Evolutionary conservation across 2,329 filamentous ascomycete genomes (phyloP), one percentile per base, ranked within the genome.

Genomic region (Colletotrichum godetiae): DNA sequence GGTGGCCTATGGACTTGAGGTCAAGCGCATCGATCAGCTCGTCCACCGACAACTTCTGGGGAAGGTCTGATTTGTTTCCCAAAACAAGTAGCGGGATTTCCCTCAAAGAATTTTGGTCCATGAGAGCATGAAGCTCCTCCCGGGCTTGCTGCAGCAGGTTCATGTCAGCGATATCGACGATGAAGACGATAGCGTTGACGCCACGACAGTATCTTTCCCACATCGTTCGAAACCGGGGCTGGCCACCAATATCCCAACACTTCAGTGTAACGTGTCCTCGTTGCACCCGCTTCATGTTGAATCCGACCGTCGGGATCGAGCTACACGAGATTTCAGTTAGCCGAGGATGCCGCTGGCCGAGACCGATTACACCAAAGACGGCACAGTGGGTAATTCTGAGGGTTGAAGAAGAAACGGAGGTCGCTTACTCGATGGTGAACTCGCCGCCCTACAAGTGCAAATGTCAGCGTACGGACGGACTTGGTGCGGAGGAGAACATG

Each of bases 161-260:
- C 76, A 89, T 88, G 83, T 99, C 97, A 77, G 96, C 95, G 76
- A 97, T 97, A 83, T 99, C 97, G 80, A 98, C 95, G 82, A 99
- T 98, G 85, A 98, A 99, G 77, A 99, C 94, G 78, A 99, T 98
- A 78, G 96, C 96, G 85, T 97, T 98, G 78, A 98, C 97, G 65
- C 95, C 97, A 76, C 95, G 94, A 85, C 97, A 98, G 84, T 99
- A 99, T 80, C 97, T 90, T 88, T 99, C 97, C 97, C 97, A 99
- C 97, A 99, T 99, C 78, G 94, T 94, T 80, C 97, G 94, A 86
- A 98, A 99, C 77, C 96, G 91, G 78, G 97, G 96, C 85, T 99
- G 97, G 67, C 97, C 97, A 78, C 97, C 97, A 76, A 99, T 91
- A 86, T 99, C 97, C 97, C 97, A 99, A 85, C 97, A 99, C 86